Conservation (phyloP, 2,329 filamentous ascomycete species). For the Fusarium goolgardi region DNA sequence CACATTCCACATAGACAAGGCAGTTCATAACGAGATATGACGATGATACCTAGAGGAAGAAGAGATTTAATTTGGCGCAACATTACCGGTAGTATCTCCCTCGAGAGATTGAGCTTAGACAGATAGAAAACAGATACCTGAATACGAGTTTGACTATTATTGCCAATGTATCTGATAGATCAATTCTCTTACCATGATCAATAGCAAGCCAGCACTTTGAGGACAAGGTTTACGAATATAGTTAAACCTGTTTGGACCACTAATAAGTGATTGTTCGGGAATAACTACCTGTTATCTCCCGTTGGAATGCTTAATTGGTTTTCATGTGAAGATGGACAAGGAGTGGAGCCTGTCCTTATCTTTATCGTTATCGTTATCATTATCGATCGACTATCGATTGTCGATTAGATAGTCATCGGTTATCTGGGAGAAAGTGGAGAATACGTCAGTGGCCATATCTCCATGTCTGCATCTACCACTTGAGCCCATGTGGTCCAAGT, state of each 20-base stretch:
- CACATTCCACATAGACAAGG: neutral
- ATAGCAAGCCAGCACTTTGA: too few species aligned
- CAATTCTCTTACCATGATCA: neutral
- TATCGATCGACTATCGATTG: neutral
- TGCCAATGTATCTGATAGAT: neutral
- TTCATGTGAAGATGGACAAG: neutral
- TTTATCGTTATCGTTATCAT: neutral
- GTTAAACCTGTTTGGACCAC: neutral
- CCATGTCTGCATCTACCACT: neutral
- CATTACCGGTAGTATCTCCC: neutral
- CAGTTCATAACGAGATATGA: neutral
- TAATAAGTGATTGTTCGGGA: neutral
- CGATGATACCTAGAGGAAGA: neutral
- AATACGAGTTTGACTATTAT: neutral
- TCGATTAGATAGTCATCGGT: neutral
- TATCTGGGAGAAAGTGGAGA: neutral
- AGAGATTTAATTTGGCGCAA: neutral
- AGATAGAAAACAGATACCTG: neutral
- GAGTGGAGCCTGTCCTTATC: neutral
- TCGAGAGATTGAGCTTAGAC: neutral
- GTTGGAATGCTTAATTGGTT: neutral
- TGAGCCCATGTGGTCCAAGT: constrained; percentile 26
- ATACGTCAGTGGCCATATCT: neutral
- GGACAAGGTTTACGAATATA: too few species aligned
- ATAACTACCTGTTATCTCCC: neutral